These are phyloP conservation scores for Syncephalastrum monosporum DNA, from an alignment of 371 early-diverging fungal genomes.

Conservation along the genomic window DNA sequence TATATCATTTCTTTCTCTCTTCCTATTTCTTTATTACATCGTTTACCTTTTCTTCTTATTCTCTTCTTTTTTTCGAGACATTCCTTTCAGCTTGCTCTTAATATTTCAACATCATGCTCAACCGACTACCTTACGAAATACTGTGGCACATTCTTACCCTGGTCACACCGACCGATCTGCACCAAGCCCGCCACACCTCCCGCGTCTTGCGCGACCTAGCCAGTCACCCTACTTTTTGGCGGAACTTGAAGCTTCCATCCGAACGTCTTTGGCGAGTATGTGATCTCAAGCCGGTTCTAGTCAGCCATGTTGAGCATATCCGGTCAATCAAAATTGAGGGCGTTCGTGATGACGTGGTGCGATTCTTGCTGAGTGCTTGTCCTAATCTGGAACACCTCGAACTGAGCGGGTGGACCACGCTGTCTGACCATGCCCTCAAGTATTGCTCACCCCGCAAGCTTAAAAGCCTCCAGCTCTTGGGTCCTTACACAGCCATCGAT, in stretches of 20 bases:
- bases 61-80: neutral
- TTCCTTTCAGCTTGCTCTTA: neutral
- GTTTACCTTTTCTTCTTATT: neutral
- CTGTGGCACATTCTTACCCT: slow-evolving; percentile 12
- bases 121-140: slow-evolving; percentile 13
- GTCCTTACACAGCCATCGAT: slow-evolving; percentile 28
- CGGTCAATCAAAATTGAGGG: slow-evolving; percentile 24
- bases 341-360: slow-evolving; percentile 29
- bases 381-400: slow-evolving; percentile 24
- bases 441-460: slow-evolving; percentile 9
- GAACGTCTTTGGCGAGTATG: slow-evolving; percentile 18
- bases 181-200: slow-evolving; percentile 7
- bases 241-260: slow-evolving; percentile 2
- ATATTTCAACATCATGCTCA: neutral
- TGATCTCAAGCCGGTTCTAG: slow-evolving; percentile 20
- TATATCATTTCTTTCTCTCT: slow-evolving; percentile 3
- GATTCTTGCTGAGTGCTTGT: slow-evolving; percentile 27
- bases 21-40: slow-evolving; percentile 5
- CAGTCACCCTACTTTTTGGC: slow-evolving; percentile 13
- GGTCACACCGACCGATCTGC: slow-evolving; percentile 6
- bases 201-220: neutral
- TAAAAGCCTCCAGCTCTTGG: slow-evolving; percentile 18
- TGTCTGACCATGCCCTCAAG: slow-evolving; percentile 33
- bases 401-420: slow-evolving; percentile 30
- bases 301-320: slow-evolving; percentile 23